Evolutionary conservation across 2,329 filamentous ascomycete genomes (phyloP), one percentile per base, ranked within the genome.

Genomic region (Harringtonia lauricola): DNA sequence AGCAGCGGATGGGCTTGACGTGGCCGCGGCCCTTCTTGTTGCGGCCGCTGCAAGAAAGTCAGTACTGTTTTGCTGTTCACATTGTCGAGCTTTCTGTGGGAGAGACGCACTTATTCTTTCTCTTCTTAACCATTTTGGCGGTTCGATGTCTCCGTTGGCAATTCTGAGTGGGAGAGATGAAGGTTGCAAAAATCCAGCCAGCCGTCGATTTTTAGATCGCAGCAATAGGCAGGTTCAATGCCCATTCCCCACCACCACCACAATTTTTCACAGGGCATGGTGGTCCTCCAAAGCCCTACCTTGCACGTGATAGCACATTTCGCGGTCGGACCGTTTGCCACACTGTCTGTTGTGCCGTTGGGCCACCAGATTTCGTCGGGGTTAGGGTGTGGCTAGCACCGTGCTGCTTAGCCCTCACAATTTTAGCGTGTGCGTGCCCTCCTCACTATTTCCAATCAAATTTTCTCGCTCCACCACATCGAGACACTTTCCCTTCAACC

Each of bases 11-110:
- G 65, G 92, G 94, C 83, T 98, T 98, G 75, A 94, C 88, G 81
- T 96, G 90, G 77, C 92, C 92, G 71, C 92, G 87, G 71, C 92
- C 90, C 75, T 95, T 95, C 88, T 95, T 95, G 86, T 96, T 95
- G 70, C 90, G 88, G 71, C 90, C 90, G 79, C 86, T 94, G 67
- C 41, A 18, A 29, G 53, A 57, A 38, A 43, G 57, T 56, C 41
- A 58, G 54, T 29, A 41, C 33, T 26, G 24, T 26, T 7, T 41
- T 15, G 13, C 21, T 22, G 7, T 29, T 22, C 6, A 8, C 10
- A 19, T 4, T 24, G 28, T 26, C n/a, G 8, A 8, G 15, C 21
- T 2, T 12, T 18, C 17, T 14, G 4, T n/a, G 19, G 6, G 22
- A 21, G 7, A 8, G 7, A 51, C 70, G 59, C 69, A 76, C 73